These are phyloP conservation scores for Starmerella tilneyi DNA, from an alignment of 805 yeast species.

Conservation along the genomic window DNA sequence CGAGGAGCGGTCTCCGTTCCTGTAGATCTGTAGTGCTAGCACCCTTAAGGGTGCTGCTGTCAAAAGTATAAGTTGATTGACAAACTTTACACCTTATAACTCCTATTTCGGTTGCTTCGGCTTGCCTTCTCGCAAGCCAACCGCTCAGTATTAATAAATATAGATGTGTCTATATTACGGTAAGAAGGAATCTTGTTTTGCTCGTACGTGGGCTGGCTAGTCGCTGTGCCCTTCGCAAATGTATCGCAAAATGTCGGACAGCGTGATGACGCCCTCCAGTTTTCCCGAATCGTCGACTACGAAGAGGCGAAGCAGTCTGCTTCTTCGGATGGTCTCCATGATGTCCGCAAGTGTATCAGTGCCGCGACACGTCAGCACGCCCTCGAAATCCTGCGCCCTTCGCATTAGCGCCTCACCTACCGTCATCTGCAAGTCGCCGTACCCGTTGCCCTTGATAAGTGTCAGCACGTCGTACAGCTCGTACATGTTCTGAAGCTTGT, in stretches of 20 bases:
- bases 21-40: no score
- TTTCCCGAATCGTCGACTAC: slow-evolving; percentile 79
- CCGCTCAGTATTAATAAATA: not conserved
- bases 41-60: no score
- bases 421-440: slow-evolving; percentile 77
- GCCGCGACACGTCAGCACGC: slow-evolving; percentile 89
- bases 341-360: slow-evolving; percentile 79
- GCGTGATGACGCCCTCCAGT: slow-evolving; percentile 72
- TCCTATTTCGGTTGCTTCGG: no score
- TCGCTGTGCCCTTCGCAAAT: slow-evolving; percentile 9
- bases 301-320: slow-evolving; percentile 82
- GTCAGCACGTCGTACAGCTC: slow-evolving; percentile 94
- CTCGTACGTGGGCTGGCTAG: not conserved
- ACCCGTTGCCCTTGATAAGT: slow-evolving; percentile 75
- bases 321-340: slow-evolving; percentile 83
- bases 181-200: no score
- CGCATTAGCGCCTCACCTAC: slow-evolving; percentile 95
- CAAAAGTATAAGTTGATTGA: no score
- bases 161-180: not conserved
- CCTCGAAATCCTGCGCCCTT: slow-evolving; percentile 92
- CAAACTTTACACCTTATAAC: no score
- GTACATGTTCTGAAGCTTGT: slow-evolving; percentile 71
- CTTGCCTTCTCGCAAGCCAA: no score
- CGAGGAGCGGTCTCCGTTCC: no score
- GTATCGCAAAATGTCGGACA: slow-evolving; percentile 82